A percentile compares a stretch with the other conserved stretches of the same genome.
These are phyloP conservation scores for Colletotrichum navitas DNA, from an alignment of 2,329 filamentous ascomycete species.

Conservation along the genomic window DNA sequence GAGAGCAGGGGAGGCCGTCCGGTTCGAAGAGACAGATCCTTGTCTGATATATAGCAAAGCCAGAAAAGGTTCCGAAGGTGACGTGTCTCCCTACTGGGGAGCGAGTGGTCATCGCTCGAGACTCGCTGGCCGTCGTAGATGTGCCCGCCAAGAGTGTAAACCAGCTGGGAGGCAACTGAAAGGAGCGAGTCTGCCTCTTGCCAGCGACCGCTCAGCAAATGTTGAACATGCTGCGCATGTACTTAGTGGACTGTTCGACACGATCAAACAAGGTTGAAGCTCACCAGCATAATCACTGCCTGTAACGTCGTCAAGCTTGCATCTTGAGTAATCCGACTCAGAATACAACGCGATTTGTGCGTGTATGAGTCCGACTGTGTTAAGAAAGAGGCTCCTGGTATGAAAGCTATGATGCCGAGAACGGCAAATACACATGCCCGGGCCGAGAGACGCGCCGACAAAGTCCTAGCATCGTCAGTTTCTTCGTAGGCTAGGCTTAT, in stretches of 20 bases:
- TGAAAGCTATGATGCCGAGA: not conserved
- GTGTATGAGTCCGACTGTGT: not conserved
- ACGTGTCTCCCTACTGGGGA: not conserved
- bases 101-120: not conserved
- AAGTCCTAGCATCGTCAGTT: not conserved
- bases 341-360: not conserved
- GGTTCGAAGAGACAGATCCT: constrained; percentile 45
- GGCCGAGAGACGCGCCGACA: not conserved
- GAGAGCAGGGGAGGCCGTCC: constrained; percentile 45
- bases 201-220: constrained; percentile 5
- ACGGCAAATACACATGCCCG: not conserved
- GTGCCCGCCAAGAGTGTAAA: constrained; percentile 8
- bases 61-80: constrained; percentile 46
- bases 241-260: not conserved
- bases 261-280: not conserved
- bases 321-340: not conserved
- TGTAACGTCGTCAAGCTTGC: not conserved
- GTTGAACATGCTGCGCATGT: constrained; percentile 2
- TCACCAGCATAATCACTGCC: not conserved
- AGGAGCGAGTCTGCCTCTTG: constrained; percentile 14
- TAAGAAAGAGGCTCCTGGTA: not conserved
- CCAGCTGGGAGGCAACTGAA: constrained; percentile 8
- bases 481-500: not conserved
- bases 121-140: not conserved
- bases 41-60: constrained; percentile 48